Conservation (phyloP, 2,329 filamentous ascomycete species). For the Byssothecium circinans region DNA sequence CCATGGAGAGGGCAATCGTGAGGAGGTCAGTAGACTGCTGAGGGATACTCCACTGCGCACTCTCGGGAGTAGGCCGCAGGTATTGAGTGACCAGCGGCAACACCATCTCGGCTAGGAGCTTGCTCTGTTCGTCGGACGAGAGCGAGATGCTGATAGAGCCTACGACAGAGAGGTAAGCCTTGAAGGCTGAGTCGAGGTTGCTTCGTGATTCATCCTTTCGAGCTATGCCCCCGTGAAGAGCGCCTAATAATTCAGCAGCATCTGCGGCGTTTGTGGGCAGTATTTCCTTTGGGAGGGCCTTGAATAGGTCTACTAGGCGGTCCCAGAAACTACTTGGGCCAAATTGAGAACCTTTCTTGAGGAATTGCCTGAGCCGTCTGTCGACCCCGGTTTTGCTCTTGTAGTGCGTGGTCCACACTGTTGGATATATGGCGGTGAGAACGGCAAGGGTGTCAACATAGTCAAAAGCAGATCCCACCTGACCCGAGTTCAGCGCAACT, state of each 20-base stretch:
- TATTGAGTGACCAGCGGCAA: conserved; percentile 59
- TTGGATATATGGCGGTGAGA: conserved; percentile 66
- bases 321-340: conserved; percentile 73
- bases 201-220: conserved; percentile 72
- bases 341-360: conserved; percentile 84
- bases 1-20: conserved; percentile 45
- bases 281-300: conserved; percentile 56
- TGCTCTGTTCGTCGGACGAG: conserved; percentile 49
- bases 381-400: conserved; percentile 58
- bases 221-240: conserved; percentile 70
- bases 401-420: conserved; percentile 72
- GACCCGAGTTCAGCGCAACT: conserved; percentile 71
- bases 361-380: conserved; percentile 67
- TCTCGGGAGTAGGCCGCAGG: conserved; percentile 51
- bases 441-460: conserved; percentile 67
- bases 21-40: conserved; percentile 44
- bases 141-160: conserved; percentile 47
- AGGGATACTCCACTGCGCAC: conserved; percentile 55
- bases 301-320: conserved; percentile 64
- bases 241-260: conserved; percentile 63
- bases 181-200: conserved; percentile 72
- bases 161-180: conserved; percentile 70
- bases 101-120: conserved; percentile 52
- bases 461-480: conserved; percentile 73
- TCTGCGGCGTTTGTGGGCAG: conserved; percentile 58